Base-by-base conservation (phyloP, 495 filamentous ascomycete genomes). In the Tuber brumale region DNA sequence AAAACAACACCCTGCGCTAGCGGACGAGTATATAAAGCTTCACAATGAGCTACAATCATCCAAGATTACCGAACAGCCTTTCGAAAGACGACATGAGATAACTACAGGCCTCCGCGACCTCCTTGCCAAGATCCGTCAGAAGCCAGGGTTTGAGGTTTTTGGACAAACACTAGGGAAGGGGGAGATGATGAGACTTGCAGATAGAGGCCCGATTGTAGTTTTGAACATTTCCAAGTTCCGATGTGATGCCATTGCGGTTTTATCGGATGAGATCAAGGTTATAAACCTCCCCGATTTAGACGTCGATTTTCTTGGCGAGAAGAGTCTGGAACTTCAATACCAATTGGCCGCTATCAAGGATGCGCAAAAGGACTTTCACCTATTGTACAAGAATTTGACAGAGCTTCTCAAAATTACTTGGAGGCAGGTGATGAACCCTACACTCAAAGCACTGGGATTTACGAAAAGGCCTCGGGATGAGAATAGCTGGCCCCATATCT, bases 1-100 rank as follows among this genome's bases (percentile, higher is more conserved):
- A 27, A n/a, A 48, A 44, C 31, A 69, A 46, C 57, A 77, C 70
- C 78, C 75, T 12, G 72, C 69, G 6, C 75, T 81, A 44, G 70
- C 70, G 18, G 31, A 72, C 10, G 69, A 57, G 42, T 80, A 70
- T 72, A 31, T 57, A 27, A 31, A 23, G 5, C 70, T 76, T 39
- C 37, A 71, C 14, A 27, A 69, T 27, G 18, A 74, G 39, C 75
- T 76, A 6, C 70, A 69, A n/a, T 72, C 70, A n/a, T 48, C 75
- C 23, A 72, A 61, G 61, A 72, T 39, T 31, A 57, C 37, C 37
- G 70, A 57, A 66, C 23, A 73, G 45, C 44, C 48, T 12, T 57
- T 57, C 48, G 48, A 57, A 57, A 39, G n/a, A 69, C 72, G 72
- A 2, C 72, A 74, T 23, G 14, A 39, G 37, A 61, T 61, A 31